Percentiles rank a stretch among this genome's conserved stretches.
Evolutionary conservation across 306 rosid genomes (phyloP).

Genomic region (Begonia loranthoides): DNA sequence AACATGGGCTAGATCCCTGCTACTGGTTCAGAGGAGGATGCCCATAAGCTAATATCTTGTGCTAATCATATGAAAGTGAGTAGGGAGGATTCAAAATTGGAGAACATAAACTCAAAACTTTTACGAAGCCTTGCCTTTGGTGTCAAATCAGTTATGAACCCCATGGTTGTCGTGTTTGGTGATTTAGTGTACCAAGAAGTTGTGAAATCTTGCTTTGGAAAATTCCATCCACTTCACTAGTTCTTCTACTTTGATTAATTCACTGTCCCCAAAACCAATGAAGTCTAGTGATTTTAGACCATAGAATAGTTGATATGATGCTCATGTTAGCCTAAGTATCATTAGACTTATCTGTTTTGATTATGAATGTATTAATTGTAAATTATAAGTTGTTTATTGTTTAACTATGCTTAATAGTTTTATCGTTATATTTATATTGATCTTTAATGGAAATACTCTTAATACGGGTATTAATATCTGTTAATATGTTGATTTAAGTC

Average conservation of each 20-base stretch:
- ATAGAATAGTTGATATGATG: conserved; percentile 75
- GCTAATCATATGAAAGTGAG: conserved; percentile 40
- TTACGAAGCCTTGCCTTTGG: conserved; percentile 71
- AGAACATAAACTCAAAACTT: conserved; percentile 66
- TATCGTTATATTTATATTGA: too few relatives aligned
- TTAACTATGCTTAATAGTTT: too few relatives aligned
- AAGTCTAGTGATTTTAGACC: conserved; percentile 70
- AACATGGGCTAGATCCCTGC: conserved; percentile 59
- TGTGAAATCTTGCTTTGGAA: conserved; percentile 89
- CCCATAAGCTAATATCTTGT: conserved; percentile 47
- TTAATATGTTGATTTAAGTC: too few relatives aligned
- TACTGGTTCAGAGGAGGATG: conserved; percentile 75
- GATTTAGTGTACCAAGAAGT: conserved; percentile 96
- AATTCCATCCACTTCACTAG: conserved; percentile 93
- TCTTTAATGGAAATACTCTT: too few relatives aligned
- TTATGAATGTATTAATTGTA: too few relatives aligned
- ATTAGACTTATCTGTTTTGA: too few relatives aligned
- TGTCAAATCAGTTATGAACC: conserved; percentile 77
- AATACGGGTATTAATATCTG: too few relatives aligned
- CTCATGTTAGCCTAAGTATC: too few relatives aligned
- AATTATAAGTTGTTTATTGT: too few relatives aligned
- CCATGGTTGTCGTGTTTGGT: conserved; percentile 98
- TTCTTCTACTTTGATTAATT: conserved; percentile 95
- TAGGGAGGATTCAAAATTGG: conserved; percentile 43
- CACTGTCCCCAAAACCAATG: conserved; percentile 73